These are phyloP conservation scores for Coemansia sp. DNA, from an alignment of 192 early-diverging fungal species.

Conservation along the genomic window DNA sequence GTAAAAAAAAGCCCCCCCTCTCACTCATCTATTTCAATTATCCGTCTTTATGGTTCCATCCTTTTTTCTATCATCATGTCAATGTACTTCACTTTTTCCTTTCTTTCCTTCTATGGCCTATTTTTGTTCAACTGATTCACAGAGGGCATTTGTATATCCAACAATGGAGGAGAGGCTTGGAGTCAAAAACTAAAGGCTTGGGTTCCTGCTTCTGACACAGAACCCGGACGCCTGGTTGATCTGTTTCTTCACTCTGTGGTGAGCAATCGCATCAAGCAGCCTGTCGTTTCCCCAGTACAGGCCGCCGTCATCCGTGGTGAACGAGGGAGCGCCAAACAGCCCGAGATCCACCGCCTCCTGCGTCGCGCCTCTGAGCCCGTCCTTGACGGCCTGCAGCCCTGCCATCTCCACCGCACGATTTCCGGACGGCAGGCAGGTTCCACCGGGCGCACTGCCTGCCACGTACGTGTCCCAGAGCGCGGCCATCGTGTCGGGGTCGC, in stretches of 20 bases:
- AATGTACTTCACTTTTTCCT: neutral
- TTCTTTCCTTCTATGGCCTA: conserved; percentile 1
- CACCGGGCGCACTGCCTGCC: neutral
- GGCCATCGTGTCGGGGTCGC: conserved; percentile 25
- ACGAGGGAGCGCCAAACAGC: conserved; percentile 59
- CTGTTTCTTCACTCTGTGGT: conserved; percentile 29
- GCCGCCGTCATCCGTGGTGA: conserved; percentile 55
- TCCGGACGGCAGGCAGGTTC: conserved; percentile 17
- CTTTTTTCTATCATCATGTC: no score
- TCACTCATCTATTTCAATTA: neutral
- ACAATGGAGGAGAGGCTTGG: neutral
- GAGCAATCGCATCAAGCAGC: conserved; percentile 41
- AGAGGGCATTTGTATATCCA: neutral
- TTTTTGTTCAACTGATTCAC: neutral
- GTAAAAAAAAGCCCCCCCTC: neutral
- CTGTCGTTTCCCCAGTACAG: conserved; percentile 65
- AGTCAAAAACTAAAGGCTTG: conserved; percentile 16
- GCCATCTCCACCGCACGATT: conserved; percentile 31
- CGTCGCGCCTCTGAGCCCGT: conserved; percentile 42
- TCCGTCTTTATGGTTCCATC: no score
- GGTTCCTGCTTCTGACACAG: conserved; percentile 18
- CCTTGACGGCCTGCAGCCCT: conserved; percentile 13
- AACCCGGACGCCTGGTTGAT: conserved; percentile 28
- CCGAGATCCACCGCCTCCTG: conserved; percentile 46
- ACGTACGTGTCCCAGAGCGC: conserved; percentile 38